Evolutionary conservation across 2,329 filamentous ascomycete species (phyloP).

Genomic region (Xylaria sp.): DNA sequence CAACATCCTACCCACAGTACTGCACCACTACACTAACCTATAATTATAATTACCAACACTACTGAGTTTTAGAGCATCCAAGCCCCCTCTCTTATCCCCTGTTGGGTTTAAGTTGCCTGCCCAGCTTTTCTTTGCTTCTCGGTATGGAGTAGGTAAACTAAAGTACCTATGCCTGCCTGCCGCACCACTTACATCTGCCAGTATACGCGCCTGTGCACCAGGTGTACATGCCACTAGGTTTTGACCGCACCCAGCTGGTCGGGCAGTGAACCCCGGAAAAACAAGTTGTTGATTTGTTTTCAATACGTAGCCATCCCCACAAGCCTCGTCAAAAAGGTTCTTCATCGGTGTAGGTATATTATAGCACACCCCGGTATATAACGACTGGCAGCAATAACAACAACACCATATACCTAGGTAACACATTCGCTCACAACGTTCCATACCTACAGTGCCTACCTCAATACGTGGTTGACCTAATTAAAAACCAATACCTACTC

Average conservation of each 20-base stretch:
- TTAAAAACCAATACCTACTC: constrained; percentile 3
- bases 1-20: neutral
- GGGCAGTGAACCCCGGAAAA: constrained; percentile 2
- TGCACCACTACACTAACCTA: neutral
- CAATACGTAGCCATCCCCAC: constrained; percentile 6
- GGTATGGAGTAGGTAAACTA: no score
- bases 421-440: neutral
- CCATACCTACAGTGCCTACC: constrained; percentile 2
- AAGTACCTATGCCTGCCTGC: neutral
- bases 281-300: constrained; percentile 2
- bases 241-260: constrained; percentile 10
- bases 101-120: neutral
- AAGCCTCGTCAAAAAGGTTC: constrained; percentile 8
- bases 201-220: neutral
- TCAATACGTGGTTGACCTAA: neutral
- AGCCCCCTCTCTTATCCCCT: neutral
- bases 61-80: neutral
- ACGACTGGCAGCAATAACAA: no score
- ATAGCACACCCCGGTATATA: neutral
- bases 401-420: neutral
- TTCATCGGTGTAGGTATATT: constrained; percentile 1
- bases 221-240: neutral
- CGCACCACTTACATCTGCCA: neutral
- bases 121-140: neutral
- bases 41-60: neutral